Percentiles rank a stretch among this genome's conserved stretches.
phyloP scores from a whole-genome alignment of 139 green algal genomes.

The Auxenochlorella pyrenoidosa region DNA sequence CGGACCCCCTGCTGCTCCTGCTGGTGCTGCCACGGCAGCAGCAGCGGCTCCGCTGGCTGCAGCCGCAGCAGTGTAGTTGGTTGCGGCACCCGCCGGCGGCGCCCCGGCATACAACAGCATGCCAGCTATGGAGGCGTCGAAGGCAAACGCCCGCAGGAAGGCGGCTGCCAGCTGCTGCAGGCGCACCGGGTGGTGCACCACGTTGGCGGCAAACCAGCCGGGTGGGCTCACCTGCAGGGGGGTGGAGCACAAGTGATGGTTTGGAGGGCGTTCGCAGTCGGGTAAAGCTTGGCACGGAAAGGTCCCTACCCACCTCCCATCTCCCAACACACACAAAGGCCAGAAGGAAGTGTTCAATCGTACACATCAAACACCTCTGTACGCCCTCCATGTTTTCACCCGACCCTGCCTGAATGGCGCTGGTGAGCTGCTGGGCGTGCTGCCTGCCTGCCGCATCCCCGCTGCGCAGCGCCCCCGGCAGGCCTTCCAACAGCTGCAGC shows the following conservation, averaged over 20 bases:
- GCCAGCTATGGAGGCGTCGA: conserved; percentile 55
- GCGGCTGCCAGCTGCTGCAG: conserved; percentile 35
- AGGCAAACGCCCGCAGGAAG: conserved; percentile 61
- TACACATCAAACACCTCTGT: too few relatives aligned
- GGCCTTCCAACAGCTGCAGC: conserved; percentile 36
- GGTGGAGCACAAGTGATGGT: neutral
- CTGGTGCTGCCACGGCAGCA: neutral
- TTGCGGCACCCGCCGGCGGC: neutral
- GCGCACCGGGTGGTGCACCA: conserved; percentile 54
- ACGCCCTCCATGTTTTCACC: too few relatives aligned
- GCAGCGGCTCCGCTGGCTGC: neutral
- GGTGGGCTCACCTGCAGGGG: conserved; percentile 42
- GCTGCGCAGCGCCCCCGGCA: conserved; percentile 48
- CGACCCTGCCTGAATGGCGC: conserved; percentile 47
- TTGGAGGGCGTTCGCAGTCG: too few relatives aligned
- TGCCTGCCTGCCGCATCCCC: conserved; percentile 50
- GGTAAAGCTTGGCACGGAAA: too few relatives aligned
- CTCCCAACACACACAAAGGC: neutral
- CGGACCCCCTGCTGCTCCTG: neutral
- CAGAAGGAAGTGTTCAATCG: too few relatives aligned
- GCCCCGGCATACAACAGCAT: conserved; percentile 41
- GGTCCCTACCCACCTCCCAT: too few relatives aligned
- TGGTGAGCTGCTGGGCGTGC: conserved; percentile 59
- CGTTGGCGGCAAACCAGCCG: conserved; percentile 2
- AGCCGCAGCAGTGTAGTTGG: neutral